These are phyloP conservation scores for Nicotiana benthamiana DNA, from an alignment of 257 asterid species.

Conservation along the genomic window DNA sequence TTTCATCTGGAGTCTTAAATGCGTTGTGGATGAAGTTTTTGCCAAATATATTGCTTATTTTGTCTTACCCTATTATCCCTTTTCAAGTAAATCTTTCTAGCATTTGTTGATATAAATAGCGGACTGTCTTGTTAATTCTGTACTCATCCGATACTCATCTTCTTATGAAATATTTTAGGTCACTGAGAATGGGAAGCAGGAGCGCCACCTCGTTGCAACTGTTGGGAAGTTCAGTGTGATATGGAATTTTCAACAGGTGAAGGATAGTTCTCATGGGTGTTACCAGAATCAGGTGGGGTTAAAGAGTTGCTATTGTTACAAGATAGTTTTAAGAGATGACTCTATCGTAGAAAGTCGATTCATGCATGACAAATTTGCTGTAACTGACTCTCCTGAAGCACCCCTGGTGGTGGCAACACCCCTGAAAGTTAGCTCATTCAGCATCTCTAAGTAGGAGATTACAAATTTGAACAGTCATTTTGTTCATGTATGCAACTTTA, in stretches of 20 bases:
- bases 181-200: slow-evolving; percentile 88
- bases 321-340: slow-evolving; percentile 36
- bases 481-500: slow-evolving; percentile 6
- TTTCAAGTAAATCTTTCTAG: neutral
- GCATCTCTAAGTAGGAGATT: slow-evolving; percentile 75
- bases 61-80: neutral
- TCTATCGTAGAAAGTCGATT: slow-evolving; percentile 49
- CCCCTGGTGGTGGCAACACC: slow-evolving; percentile 61
- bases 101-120: neutral
- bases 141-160: neutral
- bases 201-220: slow-evolving; percentile 91
- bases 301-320: slow-evolving; percentile 77
- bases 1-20: neutral
- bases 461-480: slow-evolving; percentile 22
- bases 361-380: slow-evolving; percentile 94
- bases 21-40: neutral
- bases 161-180: slow-evolving; percentile 34
- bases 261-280: slow-evolving; percentile 82
- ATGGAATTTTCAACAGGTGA: slow-evolving; percentile 95
- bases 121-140: neutral
- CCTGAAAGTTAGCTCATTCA: slow-evolving; percentile 87
- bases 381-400: slow-evolving; percentile 46
- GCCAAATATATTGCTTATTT: neutral
- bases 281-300: slow-evolving; percentile 52
- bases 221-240: slow-evolving; percentile 97